Evolutionary conservation across 164 flowering plant species (phyloP).

Genomic region (Umbilicus rupestris): DNA sequence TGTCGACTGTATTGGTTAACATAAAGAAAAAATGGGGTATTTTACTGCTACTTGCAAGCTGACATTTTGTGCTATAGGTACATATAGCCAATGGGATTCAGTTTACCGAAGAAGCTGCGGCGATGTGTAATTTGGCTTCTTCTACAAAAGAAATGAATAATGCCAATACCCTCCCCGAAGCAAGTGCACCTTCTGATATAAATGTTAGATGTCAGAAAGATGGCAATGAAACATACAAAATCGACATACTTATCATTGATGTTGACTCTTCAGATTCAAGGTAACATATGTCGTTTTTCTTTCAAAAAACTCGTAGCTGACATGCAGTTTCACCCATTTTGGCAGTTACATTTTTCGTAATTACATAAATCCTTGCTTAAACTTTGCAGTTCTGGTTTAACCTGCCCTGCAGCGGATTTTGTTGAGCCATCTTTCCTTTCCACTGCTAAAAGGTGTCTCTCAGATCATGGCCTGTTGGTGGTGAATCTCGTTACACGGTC

Average conservation of each 20-base stretch:
- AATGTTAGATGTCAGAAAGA: constrained; percentile 11
- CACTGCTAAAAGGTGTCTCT: constrained; percentile 46
- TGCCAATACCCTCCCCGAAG: constrained; percentile 14
- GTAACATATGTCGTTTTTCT: constrained; percentile 20
- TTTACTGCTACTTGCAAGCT: not conserved
- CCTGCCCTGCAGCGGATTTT: constrained; percentile 86
- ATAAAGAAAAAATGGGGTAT: not conserved
- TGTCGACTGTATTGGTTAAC: not conserved
- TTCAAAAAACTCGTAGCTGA: not conserved
- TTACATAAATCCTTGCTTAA: not conserved
- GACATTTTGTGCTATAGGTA: constrained; percentile 29
- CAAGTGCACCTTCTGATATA: constrained; percentile 3
- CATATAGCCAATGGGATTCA: constrained; percentile 79
- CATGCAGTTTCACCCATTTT: not conserved
- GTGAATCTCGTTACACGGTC: constrained; percentile 87
- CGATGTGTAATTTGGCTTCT: constrained; percentile 16
- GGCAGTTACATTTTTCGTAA: not conserved
- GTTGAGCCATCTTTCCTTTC: constrained; percentile 65
- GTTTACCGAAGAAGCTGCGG: constrained; percentile 35
- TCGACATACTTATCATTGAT: constrained; percentile 74
- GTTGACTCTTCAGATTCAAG: constrained; percentile 82
- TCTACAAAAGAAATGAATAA: constrained; percentile 13
- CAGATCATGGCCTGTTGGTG: constrained; percentile 69
- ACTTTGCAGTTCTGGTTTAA: constrained; percentile 68
- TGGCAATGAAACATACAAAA: constrained; percentile 14